Percentiles rank a stretch among this genome's conserved stretches.
Evolutionary conservation across 164 flowering plant species (phyloP).

Genomic region (Umbellularia californica): DNA sequence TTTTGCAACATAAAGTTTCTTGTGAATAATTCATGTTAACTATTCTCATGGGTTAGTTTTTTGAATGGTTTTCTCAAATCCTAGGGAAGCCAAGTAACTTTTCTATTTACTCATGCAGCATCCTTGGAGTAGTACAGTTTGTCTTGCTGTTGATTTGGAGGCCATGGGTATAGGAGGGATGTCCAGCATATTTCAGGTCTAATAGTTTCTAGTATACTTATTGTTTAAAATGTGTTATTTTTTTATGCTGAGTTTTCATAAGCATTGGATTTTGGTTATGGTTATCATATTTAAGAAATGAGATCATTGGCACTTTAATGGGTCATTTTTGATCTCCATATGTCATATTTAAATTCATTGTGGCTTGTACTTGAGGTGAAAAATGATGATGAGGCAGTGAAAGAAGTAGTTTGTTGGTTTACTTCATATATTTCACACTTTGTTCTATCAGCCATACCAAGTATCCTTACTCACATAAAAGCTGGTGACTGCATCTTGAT

Average conservation of each 20-base stretch:
- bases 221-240: not conserved
- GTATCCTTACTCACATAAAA: not conserved
- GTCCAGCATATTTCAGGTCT: conserved; percentile 89
- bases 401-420: not conserved
- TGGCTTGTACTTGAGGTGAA: not conserved
- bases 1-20: not conserved
- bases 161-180: conserved; percentile 98
- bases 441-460: not conserved
- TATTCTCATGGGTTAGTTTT: not conserved
- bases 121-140: conserved; percentile 78
- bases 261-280: not conserved
- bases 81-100: conserved; percentile 2
- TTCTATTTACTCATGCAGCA: conserved; percentile 51
- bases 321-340: not conserved
- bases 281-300: not conserved
- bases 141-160: conserved; percentile 87
- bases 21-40: not conserved
- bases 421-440: not conserved
- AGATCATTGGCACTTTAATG: too few species aligned
- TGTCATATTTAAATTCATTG: not conserved
- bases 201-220: not conserved
- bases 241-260: not conserved
- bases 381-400: not conserved
- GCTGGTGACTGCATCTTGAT: not conserved
- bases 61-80: not conserved